phyloP scores from a whole-genome alignment of 2,329 filamentous ascomycete species.

The Plectosphaerella plurivora region DNA sequence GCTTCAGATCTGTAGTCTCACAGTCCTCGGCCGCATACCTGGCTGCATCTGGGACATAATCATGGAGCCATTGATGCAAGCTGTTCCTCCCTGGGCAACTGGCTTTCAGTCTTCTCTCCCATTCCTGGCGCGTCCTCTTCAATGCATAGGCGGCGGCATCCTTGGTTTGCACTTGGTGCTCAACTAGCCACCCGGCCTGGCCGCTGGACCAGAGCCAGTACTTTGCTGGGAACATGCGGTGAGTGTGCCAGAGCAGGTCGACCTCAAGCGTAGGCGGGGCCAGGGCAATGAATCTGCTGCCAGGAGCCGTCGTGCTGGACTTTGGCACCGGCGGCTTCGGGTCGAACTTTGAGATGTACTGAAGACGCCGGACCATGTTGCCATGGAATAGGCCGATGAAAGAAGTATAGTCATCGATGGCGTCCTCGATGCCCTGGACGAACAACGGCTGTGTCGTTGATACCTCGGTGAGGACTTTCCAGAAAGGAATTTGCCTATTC shows the following conservation, averaged over 20 bases:
- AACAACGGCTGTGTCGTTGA: slow-evolving; percentile 3
- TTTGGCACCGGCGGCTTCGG: not conserved
- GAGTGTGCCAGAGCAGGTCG: slow-evolving; percentile 11
- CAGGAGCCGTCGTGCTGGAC: not conserved
- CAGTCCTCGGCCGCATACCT: not conserved
- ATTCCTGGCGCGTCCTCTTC: slow-evolving; percentile 1
- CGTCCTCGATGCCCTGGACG: not conserved
- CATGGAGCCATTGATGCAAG: slow-evolving; percentile 2
- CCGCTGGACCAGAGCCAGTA: slow-evolving; percentile 9
- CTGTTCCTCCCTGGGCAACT: not conserved
- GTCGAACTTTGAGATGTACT: not conserved
- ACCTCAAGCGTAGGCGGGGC: slow-evolving; percentile 6
- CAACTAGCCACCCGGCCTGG: slow-evolving; percentile 5
- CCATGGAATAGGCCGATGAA: slow-evolving; percentile 6
- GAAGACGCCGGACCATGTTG: not conserved
- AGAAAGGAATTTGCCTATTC: slow-evolving; percentile 7
- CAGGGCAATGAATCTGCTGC: not conserved
- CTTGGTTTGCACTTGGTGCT: not conserved
- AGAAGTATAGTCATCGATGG: slow-evolving; percentile 2
- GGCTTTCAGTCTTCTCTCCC: slow-evolving; percentile 1
- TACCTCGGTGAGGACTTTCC: slow-evolving; percentile 4
- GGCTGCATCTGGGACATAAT: slow-evolving; percentile 6
- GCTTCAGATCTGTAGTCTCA: slow-evolving; percentile 1
- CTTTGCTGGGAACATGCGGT: slow-evolving; percentile 8
- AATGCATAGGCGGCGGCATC: not conserved